A percentile compares a stretch with the other conserved stretches of the same genome.
These are phyloP conservation scores for Cystofilobasidium ferigula DNA, from an alignment of 768 basidiomycete genomes.

Conservation along the genomic window DNA sequence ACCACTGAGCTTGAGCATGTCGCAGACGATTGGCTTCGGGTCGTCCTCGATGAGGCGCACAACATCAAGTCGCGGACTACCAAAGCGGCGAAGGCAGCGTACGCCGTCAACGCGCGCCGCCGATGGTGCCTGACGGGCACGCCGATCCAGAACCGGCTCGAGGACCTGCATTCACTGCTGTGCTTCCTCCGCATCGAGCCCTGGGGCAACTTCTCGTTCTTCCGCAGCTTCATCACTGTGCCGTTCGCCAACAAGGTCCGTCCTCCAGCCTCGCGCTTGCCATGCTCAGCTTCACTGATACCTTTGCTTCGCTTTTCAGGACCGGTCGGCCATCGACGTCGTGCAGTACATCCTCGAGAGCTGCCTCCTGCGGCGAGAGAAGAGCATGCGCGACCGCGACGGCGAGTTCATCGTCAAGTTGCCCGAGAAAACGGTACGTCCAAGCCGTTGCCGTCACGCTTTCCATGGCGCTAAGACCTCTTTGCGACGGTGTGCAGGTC, in stretches of 20 bases:
- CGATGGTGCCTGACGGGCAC: constrained; percentile 92
- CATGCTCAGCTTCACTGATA: too few relatives aligned
- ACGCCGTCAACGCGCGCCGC: constrained; percentile 62
- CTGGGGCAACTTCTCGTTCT: constrained; percentile 48
- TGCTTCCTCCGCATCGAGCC: constrained; percentile 40
- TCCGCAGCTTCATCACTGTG: constrained; percentile 44
- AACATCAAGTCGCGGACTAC: constrained; percentile 71
- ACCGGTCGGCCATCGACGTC: constrained; percentile 85
- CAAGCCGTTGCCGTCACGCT: neutral
- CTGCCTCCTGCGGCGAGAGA: constrained; percentile 76
- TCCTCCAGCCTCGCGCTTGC: too few relatives aligned
- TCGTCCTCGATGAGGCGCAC: constrained; percentile 83
- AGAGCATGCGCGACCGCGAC: constrained; percentile 75
- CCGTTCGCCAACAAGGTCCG: constrained; percentile 6
- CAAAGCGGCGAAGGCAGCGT: constrained; percentile 75
- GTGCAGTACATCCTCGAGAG: constrained; percentile 90
- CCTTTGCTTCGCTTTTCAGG: constrained; percentile 40
- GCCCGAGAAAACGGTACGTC: constrained; percentile 64
- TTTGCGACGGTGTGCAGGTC: constrained; percentile 42
- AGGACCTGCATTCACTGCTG: constrained; percentile 78
- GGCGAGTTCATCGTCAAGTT: constrained; percentile 81
- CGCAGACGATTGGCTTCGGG: constrained; percentile 65
- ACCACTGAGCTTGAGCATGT: neutral
- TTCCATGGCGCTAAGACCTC: constrained; percentile 10
- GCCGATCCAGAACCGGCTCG: constrained; percentile 85